phyloP scores from a whole-genome alignment of 768 basidiomycete species.

The Terana coerulea region DNA sequence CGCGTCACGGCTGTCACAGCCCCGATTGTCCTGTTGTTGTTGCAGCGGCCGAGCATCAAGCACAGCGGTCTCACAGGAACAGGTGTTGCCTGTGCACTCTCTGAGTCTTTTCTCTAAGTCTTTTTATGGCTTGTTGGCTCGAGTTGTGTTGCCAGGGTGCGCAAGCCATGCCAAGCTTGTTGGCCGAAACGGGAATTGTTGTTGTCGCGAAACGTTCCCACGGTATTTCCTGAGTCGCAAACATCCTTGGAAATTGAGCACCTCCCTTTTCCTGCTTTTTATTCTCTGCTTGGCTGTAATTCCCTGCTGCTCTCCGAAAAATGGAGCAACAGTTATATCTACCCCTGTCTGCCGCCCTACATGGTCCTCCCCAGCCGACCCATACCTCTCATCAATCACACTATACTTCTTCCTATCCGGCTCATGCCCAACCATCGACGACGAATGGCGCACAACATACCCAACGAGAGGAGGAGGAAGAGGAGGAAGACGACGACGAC shows the following conservation, averaged over 20 bases:
- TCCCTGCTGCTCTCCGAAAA: conserved; percentile 20
- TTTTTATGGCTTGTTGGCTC: too few relatives aligned
- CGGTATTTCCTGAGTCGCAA: conserved; percentile 14
- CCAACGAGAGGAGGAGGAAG: conserved; percentile 53
- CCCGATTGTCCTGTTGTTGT: too few relatives aligned
- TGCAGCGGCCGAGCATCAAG: too few relatives aligned
- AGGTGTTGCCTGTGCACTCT: too few relatives aligned
- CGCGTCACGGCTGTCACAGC: not conserved
- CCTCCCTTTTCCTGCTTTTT: conserved; percentile 9
- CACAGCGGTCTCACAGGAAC: too few relatives aligned
- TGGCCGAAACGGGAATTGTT: conserved; percentile 1
- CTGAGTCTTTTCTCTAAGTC: too few relatives aligned
- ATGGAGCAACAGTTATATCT: conserved; percentile 78
- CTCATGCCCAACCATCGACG: conserved; percentile 21
- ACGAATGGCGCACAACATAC: conserved; percentile 10
- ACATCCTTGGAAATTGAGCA: conserved; percentile 2
- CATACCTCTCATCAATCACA: conserved; percentile 23
- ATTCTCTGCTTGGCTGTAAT: conserved; percentile 13
- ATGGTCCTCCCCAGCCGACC: conserved; percentile 41
- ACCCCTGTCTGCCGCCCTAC: conserved; percentile 73
- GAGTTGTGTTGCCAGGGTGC: too few relatives aligned
- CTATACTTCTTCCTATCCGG: conserved; percentile 24
- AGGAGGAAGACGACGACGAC: conserved; percentile 77
- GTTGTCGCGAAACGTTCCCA: conserved; percentile 3
- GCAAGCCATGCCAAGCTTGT: not conserved